These are phyloP conservation scores for Lathyrus sativus DNA, from an alignment of 306 rosid genomes.

Conservation along the genomic window DNA sequence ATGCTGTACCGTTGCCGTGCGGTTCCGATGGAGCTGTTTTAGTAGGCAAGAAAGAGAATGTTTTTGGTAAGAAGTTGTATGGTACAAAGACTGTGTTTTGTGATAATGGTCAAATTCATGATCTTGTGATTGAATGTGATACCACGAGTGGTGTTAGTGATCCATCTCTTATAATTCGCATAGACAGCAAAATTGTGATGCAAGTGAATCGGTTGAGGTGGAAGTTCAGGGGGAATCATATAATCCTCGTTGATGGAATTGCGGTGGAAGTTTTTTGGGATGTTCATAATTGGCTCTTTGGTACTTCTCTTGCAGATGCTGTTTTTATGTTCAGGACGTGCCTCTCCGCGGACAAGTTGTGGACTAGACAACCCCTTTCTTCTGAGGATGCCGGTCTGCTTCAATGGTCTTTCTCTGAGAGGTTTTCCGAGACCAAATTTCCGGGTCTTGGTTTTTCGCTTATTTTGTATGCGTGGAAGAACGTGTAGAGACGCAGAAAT, in stretches of 20 bases:
- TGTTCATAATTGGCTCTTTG: slow-evolving; percentile 91
- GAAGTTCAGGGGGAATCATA: slow-evolving; percentile 94
- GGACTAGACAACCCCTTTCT: slow-evolving; percentile 59
- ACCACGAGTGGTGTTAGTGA: slow-evolving; percentile 58
- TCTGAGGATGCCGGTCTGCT: slow-evolving; percentile 65
- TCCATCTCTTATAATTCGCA: slow-evolving; percentile 66
- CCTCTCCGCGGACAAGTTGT: slow-evolving; percentile 65
- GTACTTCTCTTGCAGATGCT: slow-evolving; percentile 70
- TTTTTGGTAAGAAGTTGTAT: slow-evolving; percentile 77
- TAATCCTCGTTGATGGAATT: slow-evolving; percentile 79
- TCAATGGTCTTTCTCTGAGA: slow-evolving; percentile 86
- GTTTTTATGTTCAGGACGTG: slow-evolving; percentile 93
- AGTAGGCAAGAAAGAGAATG: slow-evolving; percentile 81
- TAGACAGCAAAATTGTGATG: slow-evolving; percentile 81
- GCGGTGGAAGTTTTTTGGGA: slow-evolving; percentile 94
- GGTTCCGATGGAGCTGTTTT: slow-evolving; percentile 50
- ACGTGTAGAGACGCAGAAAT: slow-evolving; percentile 52
- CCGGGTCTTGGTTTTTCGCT: slow-evolving; percentile 75
- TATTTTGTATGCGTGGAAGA: slow-evolving; percentile 90
- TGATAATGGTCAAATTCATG: slow-evolving; percentile 77
- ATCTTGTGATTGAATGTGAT: slow-evolving; percentile 88
- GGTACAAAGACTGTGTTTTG: slow-evolving; percentile 76
- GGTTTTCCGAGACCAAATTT: slow-evolving; percentile 73
- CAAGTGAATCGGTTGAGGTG: slow-evolving; percentile 84
- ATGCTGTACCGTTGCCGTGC: slow-evolving; percentile 54